Conservation (phyloP, 495 filamentous ascomycete genomes). For the Daldinia decipiens region DNA sequence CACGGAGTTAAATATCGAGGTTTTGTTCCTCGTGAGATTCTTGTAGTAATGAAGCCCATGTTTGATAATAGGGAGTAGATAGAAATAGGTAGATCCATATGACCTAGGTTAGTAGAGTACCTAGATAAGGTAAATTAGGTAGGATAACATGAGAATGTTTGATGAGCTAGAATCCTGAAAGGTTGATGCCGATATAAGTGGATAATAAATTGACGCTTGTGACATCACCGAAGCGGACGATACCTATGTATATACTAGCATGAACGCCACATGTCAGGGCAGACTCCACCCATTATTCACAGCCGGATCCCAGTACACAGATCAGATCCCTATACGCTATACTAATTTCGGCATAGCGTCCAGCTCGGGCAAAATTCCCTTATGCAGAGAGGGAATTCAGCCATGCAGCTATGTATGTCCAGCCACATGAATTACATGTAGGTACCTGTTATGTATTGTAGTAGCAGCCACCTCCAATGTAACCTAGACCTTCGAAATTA, state of each 20-base stretch:
- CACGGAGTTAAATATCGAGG: slow-evolving; percentile 3
- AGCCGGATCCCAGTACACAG: not conserved
- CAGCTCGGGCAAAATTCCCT: slow-evolving; percentile 1
- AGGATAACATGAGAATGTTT: not conserved
- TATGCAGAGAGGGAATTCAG: not conserved
- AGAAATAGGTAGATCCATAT: not conserved
- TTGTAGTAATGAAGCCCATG: not conserved
- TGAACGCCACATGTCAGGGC: slow-evolving; percentile 28
- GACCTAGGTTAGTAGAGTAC: no score
- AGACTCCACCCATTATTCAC: not conserved
- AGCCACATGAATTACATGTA: no score
- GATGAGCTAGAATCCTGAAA: slow-evolving; percentile 17
- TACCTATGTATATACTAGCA: not conserved
- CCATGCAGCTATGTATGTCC: no score
- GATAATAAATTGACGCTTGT: slow-evolving; percentile 13
- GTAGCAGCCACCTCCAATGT: no score
- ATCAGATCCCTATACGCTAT: not conserved
- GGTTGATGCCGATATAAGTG: slow-evolving; percentile 16
- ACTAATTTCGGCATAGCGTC: not conserved
- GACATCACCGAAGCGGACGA: slow-evolving; percentile 29
- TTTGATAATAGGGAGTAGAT: not conserved
- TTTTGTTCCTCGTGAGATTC: not conserved
- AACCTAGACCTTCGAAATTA: no score
- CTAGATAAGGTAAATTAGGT: not conserved
- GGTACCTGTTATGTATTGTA: no score